phyloP scores from a whole-genome alignment of 1,284 basidiomycete genomes.

The Coniferiporia weirii region DNA sequence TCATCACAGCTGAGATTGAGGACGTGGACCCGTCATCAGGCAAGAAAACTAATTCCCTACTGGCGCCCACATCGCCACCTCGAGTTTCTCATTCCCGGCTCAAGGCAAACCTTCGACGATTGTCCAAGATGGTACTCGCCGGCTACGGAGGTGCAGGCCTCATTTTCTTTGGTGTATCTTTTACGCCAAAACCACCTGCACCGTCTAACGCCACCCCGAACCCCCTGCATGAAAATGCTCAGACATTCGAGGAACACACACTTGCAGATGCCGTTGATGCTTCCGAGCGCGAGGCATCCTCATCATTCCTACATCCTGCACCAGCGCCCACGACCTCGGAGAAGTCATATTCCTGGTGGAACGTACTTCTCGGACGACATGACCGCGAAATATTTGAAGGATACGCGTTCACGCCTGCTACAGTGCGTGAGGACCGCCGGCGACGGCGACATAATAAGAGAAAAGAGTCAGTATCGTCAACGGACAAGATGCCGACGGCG shows the following conservation, averaged over 20 bases:
- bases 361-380: slow-evolving; percentile 67
- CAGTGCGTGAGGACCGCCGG: slow-evolving; percentile 20
- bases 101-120: slow-evolving; percentile 60
- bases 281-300: slow-evolving; percentile 52
- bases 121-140: slow-evolving; percentile 74
- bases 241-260: slow-evolving; percentile 49
- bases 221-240: slow-evolving; percentile 22
- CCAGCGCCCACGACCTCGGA: slow-evolving; percentile 10
- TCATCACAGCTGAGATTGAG: slow-evolving; percentile 69
- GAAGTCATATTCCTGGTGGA: slow-evolving; percentile 70
- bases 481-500: slow-evolving; percentile 39
- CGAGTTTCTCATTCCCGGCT: slow-evolving; percentile 45
- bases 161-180: slow-evolving; percentile 70
- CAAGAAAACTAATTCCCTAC: not conserved
- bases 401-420: slow-evolving; percentile 34
- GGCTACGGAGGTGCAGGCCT: slow-evolving; percentile 76
- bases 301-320: slow-evolving; percentile 19
- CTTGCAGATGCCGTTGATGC: slow-evolving; percentile 62
- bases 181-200: slow-evolving; percentile 28
- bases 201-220: slow-evolving; percentile 26
- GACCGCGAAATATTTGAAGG: slow-evolving; percentile 74
- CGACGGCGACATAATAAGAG: slow-evolving; percentile 26
- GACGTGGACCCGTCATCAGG: slow-evolving; percentile 31
- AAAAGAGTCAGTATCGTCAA: slow-evolving; percentile 35
- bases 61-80: slow-evolving; percentile 7